Conservation (phyloP, 148 eudicot species). For the Persicaria tinctoria region DNA sequence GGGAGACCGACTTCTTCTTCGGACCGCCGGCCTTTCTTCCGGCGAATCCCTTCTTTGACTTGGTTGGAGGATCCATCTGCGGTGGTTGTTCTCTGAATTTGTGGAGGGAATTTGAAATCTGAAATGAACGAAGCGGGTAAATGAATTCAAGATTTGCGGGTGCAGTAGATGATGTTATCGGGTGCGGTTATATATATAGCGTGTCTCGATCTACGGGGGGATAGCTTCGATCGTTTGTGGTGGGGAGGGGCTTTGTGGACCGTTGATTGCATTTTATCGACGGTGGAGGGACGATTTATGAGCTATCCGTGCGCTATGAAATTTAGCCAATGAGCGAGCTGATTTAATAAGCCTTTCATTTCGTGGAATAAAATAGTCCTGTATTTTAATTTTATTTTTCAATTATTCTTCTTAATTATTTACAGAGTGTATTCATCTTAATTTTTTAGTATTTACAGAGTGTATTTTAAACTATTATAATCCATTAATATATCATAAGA, state of each 20-base stretch:
- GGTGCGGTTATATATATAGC: not conserved
- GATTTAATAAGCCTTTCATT: not conserved
- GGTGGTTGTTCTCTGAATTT: not conserved
- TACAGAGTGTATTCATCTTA: not conserved
- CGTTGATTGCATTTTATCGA: constrained; percentile 13
- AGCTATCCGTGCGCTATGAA: constrained; percentile 32
- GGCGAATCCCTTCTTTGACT: constrained; percentile 54
- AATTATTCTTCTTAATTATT: no score
- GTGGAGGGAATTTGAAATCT: not conserved
- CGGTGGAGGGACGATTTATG: constrained; percentile 7
- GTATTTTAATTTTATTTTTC: no score
- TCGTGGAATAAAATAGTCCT: no score
- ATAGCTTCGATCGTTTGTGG: not conserved
- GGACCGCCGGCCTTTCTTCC: constrained; percentile 65
- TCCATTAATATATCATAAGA: no score
- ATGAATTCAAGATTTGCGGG: constrained; percentile 4
- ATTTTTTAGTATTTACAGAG: no score
- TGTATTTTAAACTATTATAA: no score
- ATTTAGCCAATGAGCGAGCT: constrained; percentile 30
- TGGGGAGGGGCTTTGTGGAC: constrained; percentile 11
- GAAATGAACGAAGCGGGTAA: not conserved
- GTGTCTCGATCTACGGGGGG: not conserved
- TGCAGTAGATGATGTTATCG: not conserved
- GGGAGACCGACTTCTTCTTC: constrained; percentile 52
- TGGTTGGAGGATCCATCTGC: constrained; percentile 41